These are phyloP conservation scores for Capronia americana DNA, from an alignment of 2,329 filamentous ascomycete genomes.

Conservation along the genomic window DNA sequence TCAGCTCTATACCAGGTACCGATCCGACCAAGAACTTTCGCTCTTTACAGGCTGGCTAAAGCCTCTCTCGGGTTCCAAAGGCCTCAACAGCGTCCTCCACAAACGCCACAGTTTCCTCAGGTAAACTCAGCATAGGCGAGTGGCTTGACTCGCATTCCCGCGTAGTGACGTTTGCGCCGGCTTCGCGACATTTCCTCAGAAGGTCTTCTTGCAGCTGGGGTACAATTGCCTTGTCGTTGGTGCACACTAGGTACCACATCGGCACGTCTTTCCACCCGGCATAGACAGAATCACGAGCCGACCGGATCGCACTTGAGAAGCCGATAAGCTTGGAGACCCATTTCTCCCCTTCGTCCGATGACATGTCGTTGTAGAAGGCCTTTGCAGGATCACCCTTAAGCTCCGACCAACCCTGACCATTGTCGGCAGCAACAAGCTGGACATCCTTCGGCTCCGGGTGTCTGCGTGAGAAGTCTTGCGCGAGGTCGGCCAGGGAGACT, in stretches of 20 bases:
- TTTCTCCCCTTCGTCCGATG: slow-evolving; percentile 50
- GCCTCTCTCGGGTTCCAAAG: neutral
- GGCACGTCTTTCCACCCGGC: slow-evolving; percentile 58
- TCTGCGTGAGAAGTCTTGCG: slow-evolving; percentile 44
- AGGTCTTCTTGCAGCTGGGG: slow-evolving; percentile 45
- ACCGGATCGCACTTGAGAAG: slow-evolving; percentile 53
- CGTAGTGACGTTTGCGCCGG: slow-evolving; percentile 47
- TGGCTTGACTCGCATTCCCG: slow-evolving; percentile 55
- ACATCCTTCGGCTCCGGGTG: slow-evolving; percentile 51
- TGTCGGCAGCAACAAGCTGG: slow-evolving; percentile 39
- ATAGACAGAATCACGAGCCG: slow-evolving; percentile 53
- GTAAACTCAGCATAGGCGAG: slow-evolving; percentile 57
- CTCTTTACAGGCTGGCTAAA: neutral
- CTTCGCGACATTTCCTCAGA: slow-evolving; percentile 17
- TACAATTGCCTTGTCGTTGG: slow-evolving; percentile 51
- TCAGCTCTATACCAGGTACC: neutral
- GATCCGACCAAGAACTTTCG: neutral
- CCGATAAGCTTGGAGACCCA: slow-evolving; percentile 52
- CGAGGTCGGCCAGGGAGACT: slow-evolving; percentile 48
- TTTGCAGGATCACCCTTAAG: slow-evolving; percentile 48
- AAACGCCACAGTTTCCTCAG: slow-evolving; percentile 48
- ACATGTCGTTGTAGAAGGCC: slow-evolving; percentile 60
- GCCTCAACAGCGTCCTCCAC: slow-evolving; percentile 46
- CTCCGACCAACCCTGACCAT: slow-evolving; percentile 51
- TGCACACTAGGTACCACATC: slow-evolving; percentile 54